Conservation (phyloP, 495 filamentous ascomycete genomes). For the Evansstolkia leycettana region DNA sequence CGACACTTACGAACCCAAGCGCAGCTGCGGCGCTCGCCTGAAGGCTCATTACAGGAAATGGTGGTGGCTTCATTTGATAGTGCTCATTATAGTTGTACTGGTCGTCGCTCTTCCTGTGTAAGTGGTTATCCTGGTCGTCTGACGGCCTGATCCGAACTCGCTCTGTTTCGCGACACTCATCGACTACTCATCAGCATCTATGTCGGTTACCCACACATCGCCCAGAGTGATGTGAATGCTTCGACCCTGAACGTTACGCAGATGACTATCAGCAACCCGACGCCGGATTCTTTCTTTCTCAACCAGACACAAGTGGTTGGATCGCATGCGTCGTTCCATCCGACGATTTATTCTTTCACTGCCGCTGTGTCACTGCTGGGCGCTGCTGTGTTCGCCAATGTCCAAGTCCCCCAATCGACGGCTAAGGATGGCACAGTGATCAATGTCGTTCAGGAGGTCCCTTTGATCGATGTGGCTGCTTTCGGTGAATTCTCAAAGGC, state of each 20-base stretch:
- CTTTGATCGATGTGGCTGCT: constrained; percentile 37
- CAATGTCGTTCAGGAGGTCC: constrained; percentile 40
- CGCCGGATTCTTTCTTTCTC: constrained; percentile 43
- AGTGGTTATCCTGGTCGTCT: constrained; percentile 19
- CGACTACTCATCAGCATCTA: constrained; percentile 41
- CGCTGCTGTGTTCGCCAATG: constrained; percentile 42
- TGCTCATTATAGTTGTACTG: constrained; percentile 43
- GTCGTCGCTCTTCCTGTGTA: constrained; percentile 56
- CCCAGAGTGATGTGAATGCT: constrained; percentile 53
- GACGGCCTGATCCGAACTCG: background rate
- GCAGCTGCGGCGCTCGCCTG: constrained; percentile 21
- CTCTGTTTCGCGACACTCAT: constrained; percentile 2
- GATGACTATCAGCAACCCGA: constrained; percentile 47
- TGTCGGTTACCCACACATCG: constrained; percentile 61
- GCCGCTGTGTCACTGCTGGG: constrained; percentile 41
- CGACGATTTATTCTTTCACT: constrained; percentile 42
- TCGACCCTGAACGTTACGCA: constrained; percentile 47
- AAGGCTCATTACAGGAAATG: constrained; percentile 41
- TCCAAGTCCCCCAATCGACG: constrained; percentile 42
- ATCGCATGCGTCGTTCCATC: constrained; percentile 36
- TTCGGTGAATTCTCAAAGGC: constrained; percentile 45
- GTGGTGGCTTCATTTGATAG: constrained; percentile 63
- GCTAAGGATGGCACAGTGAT: constrained; percentile 41
- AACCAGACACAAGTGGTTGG: constrained; percentile 35
- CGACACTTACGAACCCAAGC: constrained; percentile 9